Conservation (phyloP, 2,329 filamentous ascomycete genomes). For the Geosmithia morbida region DNA sequence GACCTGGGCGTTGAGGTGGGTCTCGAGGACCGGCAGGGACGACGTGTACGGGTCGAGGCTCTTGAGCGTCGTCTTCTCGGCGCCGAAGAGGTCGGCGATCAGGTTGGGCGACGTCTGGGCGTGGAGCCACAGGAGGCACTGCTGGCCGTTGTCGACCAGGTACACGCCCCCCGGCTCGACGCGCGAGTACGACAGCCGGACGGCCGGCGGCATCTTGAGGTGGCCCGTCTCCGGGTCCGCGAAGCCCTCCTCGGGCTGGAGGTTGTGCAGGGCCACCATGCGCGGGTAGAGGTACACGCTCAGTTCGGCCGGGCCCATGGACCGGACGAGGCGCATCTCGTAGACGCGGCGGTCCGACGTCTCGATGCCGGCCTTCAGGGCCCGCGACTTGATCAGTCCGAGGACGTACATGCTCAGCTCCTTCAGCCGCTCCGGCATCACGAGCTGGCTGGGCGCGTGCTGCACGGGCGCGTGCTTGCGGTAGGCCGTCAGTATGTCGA, state of each 20-base stretch:
- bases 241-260: constrained; percentile 79
- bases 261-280: constrained; percentile 82
- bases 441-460: constrained; percentile 81
- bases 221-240: constrained; percentile 77
- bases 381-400: constrained; percentile 74
- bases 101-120: constrained; percentile 84
- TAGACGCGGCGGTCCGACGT: constrained; percentile 82
- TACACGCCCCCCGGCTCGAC: constrained; percentile 92
- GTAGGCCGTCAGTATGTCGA: constrained; percentile 84
- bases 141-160: constrained; percentile 88
- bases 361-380: constrained; percentile 87
- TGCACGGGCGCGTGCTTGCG: constrained; percentile 79
- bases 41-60: constrained; percentile 70
- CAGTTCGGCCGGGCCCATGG: constrained; percentile 74
- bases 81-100: constrained; percentile 78
- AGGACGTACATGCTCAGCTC: constrained; percentile 96
- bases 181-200: constrained; percentile 73
- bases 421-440: constrained; percentile 90
- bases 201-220: constrained; percentile 63
- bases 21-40: constrained; percentile 70
- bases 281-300: constrained; percentile 90
- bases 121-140: constrained; percentile 85
- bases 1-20: constrained; percentile 86
- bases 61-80: constrained; percentile 53
- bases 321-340: constrained; percentile 79